Conservation (phyloP, 2,329 filamentous ascomycete genomes). For the Pezicula radicicola region DNA sequence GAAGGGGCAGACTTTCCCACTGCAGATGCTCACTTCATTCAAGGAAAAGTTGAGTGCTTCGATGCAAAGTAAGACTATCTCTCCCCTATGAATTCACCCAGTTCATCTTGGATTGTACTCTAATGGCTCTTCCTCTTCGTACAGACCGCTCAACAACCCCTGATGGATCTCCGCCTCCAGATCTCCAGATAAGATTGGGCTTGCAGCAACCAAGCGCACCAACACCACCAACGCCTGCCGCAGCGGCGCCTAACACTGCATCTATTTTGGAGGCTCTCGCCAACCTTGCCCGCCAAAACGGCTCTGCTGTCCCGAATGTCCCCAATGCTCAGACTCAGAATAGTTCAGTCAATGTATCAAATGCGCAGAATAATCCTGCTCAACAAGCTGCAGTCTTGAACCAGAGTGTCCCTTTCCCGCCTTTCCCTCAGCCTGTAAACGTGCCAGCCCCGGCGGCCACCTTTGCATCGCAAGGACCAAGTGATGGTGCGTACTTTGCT, state of each 20-base stretch:
- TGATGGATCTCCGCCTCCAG: constrained; percentile 47
- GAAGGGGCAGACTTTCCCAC: constrained; percentile 86
- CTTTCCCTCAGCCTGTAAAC: constrained; percentile 58
- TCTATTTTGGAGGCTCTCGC: constrained; percentile 76
- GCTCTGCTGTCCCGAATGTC: constrained; percentile 35
- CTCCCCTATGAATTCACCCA: constrained; percentile 10
- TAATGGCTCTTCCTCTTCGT: constrained; percentile 34
- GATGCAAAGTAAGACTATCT: constrained; percentile 59
- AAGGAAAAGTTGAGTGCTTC: constrained; percentile 71
- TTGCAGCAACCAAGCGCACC: constrained; percentile 29
- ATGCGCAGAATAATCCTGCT: constrained; percentile 37
- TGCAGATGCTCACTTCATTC: constrained; percentile 74
- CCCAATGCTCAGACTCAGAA: constrained; percentile 25
- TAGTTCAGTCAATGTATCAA: constrained; percentile 42
- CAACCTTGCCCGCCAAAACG: constrained; percentile 76
- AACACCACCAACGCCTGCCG: constrained; percentile 35
- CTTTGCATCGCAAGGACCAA: constrained; percentile 26
- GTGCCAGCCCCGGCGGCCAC: constrained; percentile 34
- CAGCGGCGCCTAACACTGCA: constrained; percentile 50
- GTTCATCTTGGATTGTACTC: constrained; percentile 18
- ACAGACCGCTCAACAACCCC: constrained; percentile 72
- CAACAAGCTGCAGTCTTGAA: constrained; percentile 26
- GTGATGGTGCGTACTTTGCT: constrained; percentile 36
- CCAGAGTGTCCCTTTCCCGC: constrained; percentile 28
- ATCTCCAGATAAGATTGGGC: constrained; percentile 36